Base-by-base conservation (phyloP, 768 basidiomycete genomes). In the Serendipita sp. region DNA sequence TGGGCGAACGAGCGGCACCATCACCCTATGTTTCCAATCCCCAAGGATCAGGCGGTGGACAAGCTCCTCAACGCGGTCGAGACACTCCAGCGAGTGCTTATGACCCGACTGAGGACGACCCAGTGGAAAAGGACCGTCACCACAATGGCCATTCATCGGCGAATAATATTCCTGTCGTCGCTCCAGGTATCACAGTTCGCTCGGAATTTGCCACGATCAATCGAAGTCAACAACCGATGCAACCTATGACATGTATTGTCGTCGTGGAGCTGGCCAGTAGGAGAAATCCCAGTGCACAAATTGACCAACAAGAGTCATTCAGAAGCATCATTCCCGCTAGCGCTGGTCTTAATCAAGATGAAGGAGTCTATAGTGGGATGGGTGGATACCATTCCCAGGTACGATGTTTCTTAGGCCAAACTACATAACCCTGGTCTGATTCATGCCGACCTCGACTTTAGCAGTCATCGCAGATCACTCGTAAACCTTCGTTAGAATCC, bases 191-290 rank as follows among this genome's bases (percentile, higher is more conserved):
- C 71, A 88, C 91, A 72, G 90, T 97, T 71, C 85, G 92, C 48
- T 85, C 95, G 3, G 96, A 99, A 75, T 94, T 91, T 72, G 80
- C 88, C 0, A 85, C 85, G 18, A 79, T 97, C 38, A 81, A 88
- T 10, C 82, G 91, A 64, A 82, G 83, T 47, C 78, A 72, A 66
- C 83, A 86, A 67, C 68, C 79, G 38, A 89, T 83, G 69, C 91
- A 95, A 73, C 88, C 90, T 1, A 76, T 97, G 68, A 96, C 95
- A 8, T 97, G 94, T 72, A 88, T 97, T 71, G 86, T 99, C 67
- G 80, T 94, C 66, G 85, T 99, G 69, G 92, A 96, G 75, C 82
- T 98, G 1, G 90, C 95, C 1, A 85, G 85, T 30, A 87, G 89
- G 69, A 83, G 89, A 23, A 75, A 73, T 3, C 70, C 75, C 4